Evolutionary conservation across 2,329 filamentous ascomycete genomes (phyloP), one percentile per base, ranked within the genome.

Genomic region (Pseudogymnoascus sp.): DNA sequence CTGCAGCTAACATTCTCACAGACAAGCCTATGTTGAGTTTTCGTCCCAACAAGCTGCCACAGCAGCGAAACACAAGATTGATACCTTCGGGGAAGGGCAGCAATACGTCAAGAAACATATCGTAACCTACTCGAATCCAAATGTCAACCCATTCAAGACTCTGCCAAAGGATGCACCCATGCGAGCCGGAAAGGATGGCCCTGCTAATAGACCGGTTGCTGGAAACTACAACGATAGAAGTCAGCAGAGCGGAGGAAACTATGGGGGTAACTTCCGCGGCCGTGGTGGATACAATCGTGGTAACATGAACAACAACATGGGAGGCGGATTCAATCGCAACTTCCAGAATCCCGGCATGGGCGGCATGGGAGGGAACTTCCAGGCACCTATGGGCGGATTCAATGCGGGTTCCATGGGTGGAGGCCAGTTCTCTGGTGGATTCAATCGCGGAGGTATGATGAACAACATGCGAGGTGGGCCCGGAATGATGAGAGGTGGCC

Each of bases 111-210:
- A 81, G 65, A 92, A 92, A 71, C 83, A 89, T 66, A 83, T 80
- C 0, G 85, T 90, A 55, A 84, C 84, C 63, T 97, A 92, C 78
- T 89, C 89, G 61, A 88, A 85, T 66, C 86, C 91, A 0, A 83
- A 84, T 58, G 81, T 83, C 67, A 97, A 97, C 73, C 92, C 92
- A 0, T 97, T 96, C 83, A 88, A 89, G 67, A 97, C 92, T 0
- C 78, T 95, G 4, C 92, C 92, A 15, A 96, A 96, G 77, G 92
- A 96, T 72, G 88, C 89, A 0, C 91, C 90, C 0, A 82, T 83
- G 68, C 84, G 90, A 29, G 80, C 79, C 63, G 87, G 81, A 38
- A 87, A 91, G 71, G 84, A 87, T 44, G 78, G 80, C 44, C 69
- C 69, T 80, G 66, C 84, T 64, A 85, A 85, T 61, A 80, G 84